These are phyloP conservation scores for Cryptococcus sp. DNA, from an alignment of 1,284 basidiomycete genomes.

Conservation along the genomic window DNA sequence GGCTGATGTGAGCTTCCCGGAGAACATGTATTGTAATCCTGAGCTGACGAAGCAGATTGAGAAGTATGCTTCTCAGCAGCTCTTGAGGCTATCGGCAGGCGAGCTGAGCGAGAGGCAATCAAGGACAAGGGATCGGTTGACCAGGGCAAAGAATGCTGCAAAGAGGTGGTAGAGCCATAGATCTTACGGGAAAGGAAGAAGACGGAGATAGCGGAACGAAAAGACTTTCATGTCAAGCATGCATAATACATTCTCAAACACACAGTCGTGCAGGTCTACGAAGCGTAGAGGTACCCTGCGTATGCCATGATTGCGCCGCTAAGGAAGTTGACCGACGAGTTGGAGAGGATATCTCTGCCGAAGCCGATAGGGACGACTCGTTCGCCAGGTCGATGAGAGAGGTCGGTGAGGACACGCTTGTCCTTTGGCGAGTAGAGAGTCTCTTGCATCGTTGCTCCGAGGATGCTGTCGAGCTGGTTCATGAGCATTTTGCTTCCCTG, in stretches of 20 bases:
- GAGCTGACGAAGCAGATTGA: constrained; percentile 22
- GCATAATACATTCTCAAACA: no score
- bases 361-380: constrained; percentile 56
- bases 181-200: no score
- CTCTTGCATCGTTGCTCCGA: constrained; percentile 81
- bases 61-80: constrained; percentile 34
- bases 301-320: constrained; percentile 26
- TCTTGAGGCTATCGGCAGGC: constrained; percentile 22
- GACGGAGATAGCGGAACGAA: not conserved
- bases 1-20: constrained; percentile 27
- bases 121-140: constrained; percentile 29
- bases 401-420: constrained; percentile 64
- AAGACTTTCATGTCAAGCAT: no score
- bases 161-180: constrained; percentile 1
- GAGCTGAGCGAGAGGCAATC: constrained; percentile 18
- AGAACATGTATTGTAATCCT: not conserved
- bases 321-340: constrained; percentile 48
- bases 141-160: constrained; percentile 24
- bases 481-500: not conserved
- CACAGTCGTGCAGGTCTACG: no score
- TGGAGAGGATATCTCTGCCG: constrained; percentile 66
- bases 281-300: constrained; percentile 15
- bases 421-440: constrained; percentile 65
- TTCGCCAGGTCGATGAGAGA: constrained; percentile 32
- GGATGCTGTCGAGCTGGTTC: constrained; percentile 66